phyloP scores from a whole-genome alignment of 1,284 basidiomycete species.

The Paramarasmius palmivorus region DNA sequence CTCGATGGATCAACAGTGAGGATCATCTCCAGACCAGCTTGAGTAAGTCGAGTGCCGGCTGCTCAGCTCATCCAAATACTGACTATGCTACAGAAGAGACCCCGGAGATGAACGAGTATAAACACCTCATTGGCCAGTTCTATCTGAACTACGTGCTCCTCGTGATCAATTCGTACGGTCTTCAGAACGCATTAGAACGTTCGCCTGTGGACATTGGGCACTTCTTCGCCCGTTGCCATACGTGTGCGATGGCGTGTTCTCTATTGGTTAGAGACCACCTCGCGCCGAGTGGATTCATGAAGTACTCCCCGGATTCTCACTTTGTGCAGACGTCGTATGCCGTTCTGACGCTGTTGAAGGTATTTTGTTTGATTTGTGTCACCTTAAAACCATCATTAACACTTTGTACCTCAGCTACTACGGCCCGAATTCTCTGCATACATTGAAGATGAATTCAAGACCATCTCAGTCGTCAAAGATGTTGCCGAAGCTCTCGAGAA shows the following conservation, averaged over 20 bases:
- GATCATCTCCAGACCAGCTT: constrained; percentile 19
- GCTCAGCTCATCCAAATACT: neutral
- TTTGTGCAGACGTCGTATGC: constrained; percentile 92
- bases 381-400: constrained; percentile 6
- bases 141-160: constrained; percentile 86
- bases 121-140: constrained; percentile 62
- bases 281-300: constrained; percentile 74
- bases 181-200: constrained; percentile 89
- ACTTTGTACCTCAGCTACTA: constrained; percentile 53
- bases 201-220: constrained; percentile 76
- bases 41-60: constrained; percentile 7
- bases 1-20: constrained; percentile 53
- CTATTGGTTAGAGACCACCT: constrained; percentile 75
- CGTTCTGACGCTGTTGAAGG: constrained; percentile 85
- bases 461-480: constrained; percentile 73
- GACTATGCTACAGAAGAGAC: constrained; percentile 29
- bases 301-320: constrained; percentile 88
- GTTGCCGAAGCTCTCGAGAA: constrained; percentile 79
- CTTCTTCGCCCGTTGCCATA: constrained; percentile 85
- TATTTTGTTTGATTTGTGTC: constrained; percentile 31
- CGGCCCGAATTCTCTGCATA: constrained; percentile 81
- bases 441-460: constrained; percentile 72
- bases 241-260: constrained; percentile 71
- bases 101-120: constrained; percentile 41
- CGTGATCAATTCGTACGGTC: constrained; percentile 91